These are phyloP conservation scores for Penicillium ochrochloron DNA, from an alignment of 495 filamentous ascomycete genomes.

Conservation along the genomic window DNA sequence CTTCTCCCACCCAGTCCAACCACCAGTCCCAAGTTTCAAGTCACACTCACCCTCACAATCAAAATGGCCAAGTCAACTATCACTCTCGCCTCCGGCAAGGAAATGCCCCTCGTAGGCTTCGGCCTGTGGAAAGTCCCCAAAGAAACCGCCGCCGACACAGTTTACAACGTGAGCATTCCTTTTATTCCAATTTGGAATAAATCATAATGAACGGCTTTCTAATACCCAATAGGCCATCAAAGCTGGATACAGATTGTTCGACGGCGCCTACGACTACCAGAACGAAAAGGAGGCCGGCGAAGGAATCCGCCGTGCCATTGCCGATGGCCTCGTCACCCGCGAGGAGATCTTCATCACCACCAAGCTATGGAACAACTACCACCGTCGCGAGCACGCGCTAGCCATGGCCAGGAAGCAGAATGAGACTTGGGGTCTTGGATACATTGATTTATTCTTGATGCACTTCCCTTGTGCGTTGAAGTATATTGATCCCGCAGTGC, in stretches of 20 bases:
- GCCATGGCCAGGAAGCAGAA: slow-evolving; percentile 74
- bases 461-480: slow-evolving; percentile 81
- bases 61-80: slow-evolving; percentile 19
- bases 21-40: background rate
- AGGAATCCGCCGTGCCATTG: slow-evolving; percentile 80
- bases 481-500: slow-evolving; percentile 74
- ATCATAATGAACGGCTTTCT: background rate
- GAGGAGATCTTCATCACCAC: slow-evolving; percentile 82
- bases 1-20: background rate
- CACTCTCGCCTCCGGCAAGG: slow-evolving; percentile 23
- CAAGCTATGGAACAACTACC: slow-evolving; percentile 91
- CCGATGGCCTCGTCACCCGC: slow-evolving; percentile 78
- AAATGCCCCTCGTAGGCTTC: slow-evolving; percentile 83
- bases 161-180: slow-evolving; percentile 61
- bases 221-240: slow-evolving; percentile 66
- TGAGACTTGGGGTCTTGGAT: slow-evolving; percentile 78
- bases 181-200: background rate
- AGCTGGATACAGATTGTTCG: slow-evolving; percentile 80
- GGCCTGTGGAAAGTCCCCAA: slow-evolving; percentile 86
- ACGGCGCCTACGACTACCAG: slow-evolving; percentile 87
- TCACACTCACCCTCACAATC: background rate
- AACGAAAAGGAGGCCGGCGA: slow-evolving; percentile 84
- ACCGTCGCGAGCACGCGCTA: slow-evolving; percentile 71
- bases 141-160: slow-evolving; percentile 71
- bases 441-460: slow-evolving; percentile 81